These are phyloP conservation scores for Begonia masoniana DNA, from an alignment of 306 rosid species.

Conservation along the genomic window DNA sequence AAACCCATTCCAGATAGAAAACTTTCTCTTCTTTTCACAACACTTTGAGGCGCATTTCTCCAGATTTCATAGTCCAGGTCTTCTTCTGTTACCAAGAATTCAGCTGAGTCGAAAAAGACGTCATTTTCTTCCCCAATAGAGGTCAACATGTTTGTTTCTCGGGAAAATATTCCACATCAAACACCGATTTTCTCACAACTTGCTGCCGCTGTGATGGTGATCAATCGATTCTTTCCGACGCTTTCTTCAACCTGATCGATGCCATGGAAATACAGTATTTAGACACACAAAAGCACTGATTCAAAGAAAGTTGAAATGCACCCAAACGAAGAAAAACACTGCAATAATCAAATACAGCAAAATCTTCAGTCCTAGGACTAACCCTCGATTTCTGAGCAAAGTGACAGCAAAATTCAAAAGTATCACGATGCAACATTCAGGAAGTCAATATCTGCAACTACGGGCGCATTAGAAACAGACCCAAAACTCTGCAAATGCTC, in stretches of 20 bases:
- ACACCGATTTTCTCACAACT: no score
- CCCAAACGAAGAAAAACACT: conserved; percentile 5
- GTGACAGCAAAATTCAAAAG: conserved; percentile 33
- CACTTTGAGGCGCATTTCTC: conserved; percentile 65
- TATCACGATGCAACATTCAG: conserved; percentile 49
- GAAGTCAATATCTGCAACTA: conserved; percentile 22
- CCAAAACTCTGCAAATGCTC: background rate
- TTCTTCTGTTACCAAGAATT: conserved; percentile 28
- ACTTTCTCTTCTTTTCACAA: conserved; percentile 43
- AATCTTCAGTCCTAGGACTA: conserved; percentile 2
- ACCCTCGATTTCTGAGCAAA: conserved; percentile 26
- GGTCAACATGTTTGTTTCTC: conserved; percentile 52
- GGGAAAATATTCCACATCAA: no score
- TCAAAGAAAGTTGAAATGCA: background rate
- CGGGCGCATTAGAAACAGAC: conserved; percentile 11
- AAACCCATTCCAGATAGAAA: conserved; percentile 56
- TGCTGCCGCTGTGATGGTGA: no score
- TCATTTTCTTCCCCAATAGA: conserved; percentile 40
- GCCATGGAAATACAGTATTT: no score
- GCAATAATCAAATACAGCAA: conserved; percentile 11
- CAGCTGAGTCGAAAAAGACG: conserved; percentile 65
- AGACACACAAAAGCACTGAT: background rate
- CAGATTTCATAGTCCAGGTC: conserved; percentile 47
- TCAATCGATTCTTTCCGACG: no score
- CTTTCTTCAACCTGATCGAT: no score